Evolutionary conservation across 2,329 filamentous ascomycete species (phyloP).

Genomic region (Colletotrichum cereale): DNA sequence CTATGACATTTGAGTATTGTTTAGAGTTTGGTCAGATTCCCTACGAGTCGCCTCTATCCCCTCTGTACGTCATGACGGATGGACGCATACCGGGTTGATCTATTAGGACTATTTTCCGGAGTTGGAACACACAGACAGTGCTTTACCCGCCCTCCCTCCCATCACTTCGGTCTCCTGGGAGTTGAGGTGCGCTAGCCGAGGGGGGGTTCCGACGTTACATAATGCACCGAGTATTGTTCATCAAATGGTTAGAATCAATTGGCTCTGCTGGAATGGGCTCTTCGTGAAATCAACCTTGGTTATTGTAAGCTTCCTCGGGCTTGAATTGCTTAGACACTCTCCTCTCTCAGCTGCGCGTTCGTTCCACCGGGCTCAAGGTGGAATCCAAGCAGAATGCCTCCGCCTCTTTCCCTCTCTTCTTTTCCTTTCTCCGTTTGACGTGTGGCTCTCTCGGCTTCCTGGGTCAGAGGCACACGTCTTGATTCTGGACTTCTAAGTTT

Average conservation of each 20-base stretch:
- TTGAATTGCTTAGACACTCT: background rate
- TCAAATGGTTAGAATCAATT: background rate
- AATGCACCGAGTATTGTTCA: no score
- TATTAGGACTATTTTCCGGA: background rate
- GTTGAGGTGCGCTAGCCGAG: background rate
- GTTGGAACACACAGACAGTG: background rate
- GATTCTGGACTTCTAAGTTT: no score
- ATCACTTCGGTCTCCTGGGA: background rate
- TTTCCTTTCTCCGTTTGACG: background rate
- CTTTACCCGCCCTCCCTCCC: no score
- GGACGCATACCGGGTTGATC: constrained; percentile 3
- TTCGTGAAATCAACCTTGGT: background rate
- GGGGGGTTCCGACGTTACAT: background rate
- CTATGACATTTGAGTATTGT: background rate
- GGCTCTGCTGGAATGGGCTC: background rate
- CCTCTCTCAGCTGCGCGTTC: background rate
- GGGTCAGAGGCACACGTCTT: background rate
- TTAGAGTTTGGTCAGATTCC: background rate
- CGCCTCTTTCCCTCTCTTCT: background rate
- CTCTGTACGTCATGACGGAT: background rate
- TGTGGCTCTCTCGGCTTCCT: background rate
- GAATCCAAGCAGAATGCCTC: background rate
- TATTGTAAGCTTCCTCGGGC: no score
- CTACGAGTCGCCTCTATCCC: background rate
- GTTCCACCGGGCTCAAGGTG: background rate